Evolutionary conservation across 306 rosid species (phyloP).

Genomic region (Styphnolobium japonicum): DNA sequence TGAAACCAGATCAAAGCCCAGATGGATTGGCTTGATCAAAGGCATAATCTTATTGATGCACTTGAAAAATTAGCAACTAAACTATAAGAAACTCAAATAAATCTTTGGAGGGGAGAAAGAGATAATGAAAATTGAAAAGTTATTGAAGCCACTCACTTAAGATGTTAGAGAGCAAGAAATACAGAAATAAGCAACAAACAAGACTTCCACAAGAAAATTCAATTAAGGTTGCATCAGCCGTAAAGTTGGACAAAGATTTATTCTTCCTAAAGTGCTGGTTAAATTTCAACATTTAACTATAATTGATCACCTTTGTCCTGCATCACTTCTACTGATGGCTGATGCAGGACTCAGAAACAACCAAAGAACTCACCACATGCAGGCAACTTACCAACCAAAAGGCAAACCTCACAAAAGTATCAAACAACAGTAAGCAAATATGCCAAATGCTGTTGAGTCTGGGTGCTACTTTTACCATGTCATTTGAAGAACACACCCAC

Average conservation of each 20-base stretch:
- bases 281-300: neutral
- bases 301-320: too few species aligned
- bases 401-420: slow-evolving; percentile 8
- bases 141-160: neutral
- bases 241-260: neutral
- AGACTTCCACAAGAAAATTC: neutral
- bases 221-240: neutral
- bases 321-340: neutral
- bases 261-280: neutral
- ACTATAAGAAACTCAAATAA: neutral
- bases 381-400: neutral
- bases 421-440: neutral
- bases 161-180: neutral
- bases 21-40: neutral
- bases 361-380: neutral
- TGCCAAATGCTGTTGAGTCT: neutral
- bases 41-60: neutral
- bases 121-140: neutral
- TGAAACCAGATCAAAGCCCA: neutral
- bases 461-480: neutral
- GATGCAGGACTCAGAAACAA: neutral
- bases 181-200: neutral
- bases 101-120: neutral
- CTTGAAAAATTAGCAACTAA: neutral
- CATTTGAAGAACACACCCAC: neutral